These are phyloP conservation scores for Penicillium corylophilum DNA, from an alignment of 2,329 filamentous ascomycete genomes.

Conservation along the genomic window DNA sequence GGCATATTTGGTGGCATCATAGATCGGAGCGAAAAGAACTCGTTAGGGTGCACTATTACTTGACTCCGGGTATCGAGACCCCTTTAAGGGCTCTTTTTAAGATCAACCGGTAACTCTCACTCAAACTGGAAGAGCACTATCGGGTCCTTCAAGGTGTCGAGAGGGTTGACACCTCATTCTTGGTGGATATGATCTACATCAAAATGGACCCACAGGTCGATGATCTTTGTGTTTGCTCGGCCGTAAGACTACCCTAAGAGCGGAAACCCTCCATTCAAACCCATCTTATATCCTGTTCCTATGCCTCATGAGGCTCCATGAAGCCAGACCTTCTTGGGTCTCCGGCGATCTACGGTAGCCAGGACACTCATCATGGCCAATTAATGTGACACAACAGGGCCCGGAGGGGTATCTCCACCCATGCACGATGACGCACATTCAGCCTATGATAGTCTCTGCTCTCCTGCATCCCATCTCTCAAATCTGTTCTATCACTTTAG, in stretches of 20 bases:
- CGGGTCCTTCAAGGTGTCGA: background rate
- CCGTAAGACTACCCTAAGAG: background rate
- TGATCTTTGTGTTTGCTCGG: background rate
- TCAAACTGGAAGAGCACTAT: no score
- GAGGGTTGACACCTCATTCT: background rate
- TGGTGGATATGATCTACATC: background rate
- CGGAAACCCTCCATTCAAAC: background rate
- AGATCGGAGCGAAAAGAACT: background rate
- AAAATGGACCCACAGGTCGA: background rate
- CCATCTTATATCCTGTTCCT: background rate
- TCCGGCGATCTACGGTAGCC: background rate
- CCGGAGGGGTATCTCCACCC: background rate
- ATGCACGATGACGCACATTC: background rate
- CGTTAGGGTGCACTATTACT: background rate
- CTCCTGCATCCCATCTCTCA: background rate
- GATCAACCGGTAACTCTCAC: no score
- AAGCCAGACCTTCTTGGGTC: background rate
- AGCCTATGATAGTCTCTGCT: background rate
- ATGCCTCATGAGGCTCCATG: background rate
- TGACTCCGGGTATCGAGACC: background rate
- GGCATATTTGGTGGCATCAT: background rate
- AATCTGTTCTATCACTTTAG: background rate
- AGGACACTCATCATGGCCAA: background rate
- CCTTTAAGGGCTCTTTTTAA: background rate
- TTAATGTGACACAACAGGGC: background rate